These are phyloP conservation scores for Biscutella auriculata DNA, from an alignment of 441 rosid species.

Conservation along the genomic window DNA sequence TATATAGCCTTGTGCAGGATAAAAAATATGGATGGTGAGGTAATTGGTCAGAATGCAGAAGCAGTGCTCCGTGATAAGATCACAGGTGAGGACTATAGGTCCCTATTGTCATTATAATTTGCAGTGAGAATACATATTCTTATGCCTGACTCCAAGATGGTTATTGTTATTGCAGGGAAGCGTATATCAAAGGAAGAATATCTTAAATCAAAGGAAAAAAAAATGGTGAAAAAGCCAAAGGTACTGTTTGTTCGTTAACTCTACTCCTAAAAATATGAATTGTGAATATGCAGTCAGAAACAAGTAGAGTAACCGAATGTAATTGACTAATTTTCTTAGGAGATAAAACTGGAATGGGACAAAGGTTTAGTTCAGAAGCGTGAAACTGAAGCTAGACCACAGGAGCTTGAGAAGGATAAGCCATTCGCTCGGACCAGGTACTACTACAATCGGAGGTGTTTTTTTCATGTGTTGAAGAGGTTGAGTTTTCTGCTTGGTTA, in stretches of 20 bases:
- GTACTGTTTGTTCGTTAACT: conserved; percentile 27
- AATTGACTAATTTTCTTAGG: conserved; percentile 27
- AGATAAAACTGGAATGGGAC: conserved; percentile 83
- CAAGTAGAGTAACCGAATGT: neutral
- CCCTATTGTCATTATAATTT: conserved; percentile 6
- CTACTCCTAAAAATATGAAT: neutral
- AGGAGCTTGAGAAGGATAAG: conserved; percentile 72
- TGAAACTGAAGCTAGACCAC: conserved; percentile 64
- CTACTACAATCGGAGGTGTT: neutral
- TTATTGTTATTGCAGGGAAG: conserved; percentile 37
- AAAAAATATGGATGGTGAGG: conserved; percentile 58
- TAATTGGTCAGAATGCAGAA: conserved; percentile 66
- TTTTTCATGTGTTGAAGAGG: neutral
- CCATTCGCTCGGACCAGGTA: conserved; percentile 92
- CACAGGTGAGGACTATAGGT: conserved; percentile 32
- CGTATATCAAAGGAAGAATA: conserved; percentile 74
- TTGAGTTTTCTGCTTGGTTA: neutral
- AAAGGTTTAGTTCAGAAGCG: conserved; percentile 92
- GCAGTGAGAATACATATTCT: neutral
- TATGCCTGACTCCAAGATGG: conserved; percentile 10
- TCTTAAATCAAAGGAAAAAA: conserved; percentile 49
- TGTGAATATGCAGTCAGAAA: neutral
- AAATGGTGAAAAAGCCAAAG: conserved; percentile 72
- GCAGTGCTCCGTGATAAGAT: conserved; percentile 73
- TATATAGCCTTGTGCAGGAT: conserved; percentile 31